These are phyloP conservation scores for Tuber indicum DNA, from an alignment of 495 filamentous ascomycete species.

Conservation along the genomic window DNA sequence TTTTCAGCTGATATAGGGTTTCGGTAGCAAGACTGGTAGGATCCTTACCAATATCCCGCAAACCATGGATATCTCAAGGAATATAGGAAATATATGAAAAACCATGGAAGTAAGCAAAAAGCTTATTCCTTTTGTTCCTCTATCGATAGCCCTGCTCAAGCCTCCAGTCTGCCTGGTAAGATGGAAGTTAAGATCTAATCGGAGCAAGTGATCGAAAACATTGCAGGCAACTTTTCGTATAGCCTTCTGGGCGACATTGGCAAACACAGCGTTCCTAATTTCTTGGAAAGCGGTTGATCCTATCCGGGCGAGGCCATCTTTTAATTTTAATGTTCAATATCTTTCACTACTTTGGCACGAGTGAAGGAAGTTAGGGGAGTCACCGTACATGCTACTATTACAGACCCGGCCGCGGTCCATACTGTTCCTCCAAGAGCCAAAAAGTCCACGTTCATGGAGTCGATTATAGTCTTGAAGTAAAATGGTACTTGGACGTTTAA, in stretches of 20 bases:
- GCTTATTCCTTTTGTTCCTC: constrained; percentile 96
- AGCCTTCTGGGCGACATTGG: constrained; percentile 92
- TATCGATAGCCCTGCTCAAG: constrained; percentile 86
- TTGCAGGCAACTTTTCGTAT: constrained; percentile 84
- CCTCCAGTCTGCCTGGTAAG: constrained; percentile 90
- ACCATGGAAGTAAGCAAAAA: constrained; percentile 97
- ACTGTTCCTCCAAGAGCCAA: constrained; percentile 73
- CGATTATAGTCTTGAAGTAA: constrained; percentile 96
- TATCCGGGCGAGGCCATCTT: constrained; percentile 81
- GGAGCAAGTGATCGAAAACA: constrained; percentile 84
- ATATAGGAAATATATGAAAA: constrained; percentile 91
- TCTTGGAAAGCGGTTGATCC: constrained; percentile 84
- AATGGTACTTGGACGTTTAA: constrained; percentile 97
- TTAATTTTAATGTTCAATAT: constrained; percentile 12
- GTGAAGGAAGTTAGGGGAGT: neutral
- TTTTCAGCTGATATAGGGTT: neutral
- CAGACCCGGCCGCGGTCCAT: constrained; percentile 77
- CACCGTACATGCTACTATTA: constrained; percentile 74
- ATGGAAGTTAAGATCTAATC: constrained; percentile 88
- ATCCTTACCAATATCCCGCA: constrained; percentile 69
- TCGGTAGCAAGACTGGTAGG: constrained; percentile 20
- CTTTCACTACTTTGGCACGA: constrained; percentile 8
- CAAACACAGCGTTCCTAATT: constrained; percentile 89
- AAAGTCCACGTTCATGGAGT: constrained; percentile 95
- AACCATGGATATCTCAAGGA: constrained; percentile 87